Evolutionary conservation across 257 asterid genomes (phyloP).

Genomic region (Leptodermis oblonga): DNA sequence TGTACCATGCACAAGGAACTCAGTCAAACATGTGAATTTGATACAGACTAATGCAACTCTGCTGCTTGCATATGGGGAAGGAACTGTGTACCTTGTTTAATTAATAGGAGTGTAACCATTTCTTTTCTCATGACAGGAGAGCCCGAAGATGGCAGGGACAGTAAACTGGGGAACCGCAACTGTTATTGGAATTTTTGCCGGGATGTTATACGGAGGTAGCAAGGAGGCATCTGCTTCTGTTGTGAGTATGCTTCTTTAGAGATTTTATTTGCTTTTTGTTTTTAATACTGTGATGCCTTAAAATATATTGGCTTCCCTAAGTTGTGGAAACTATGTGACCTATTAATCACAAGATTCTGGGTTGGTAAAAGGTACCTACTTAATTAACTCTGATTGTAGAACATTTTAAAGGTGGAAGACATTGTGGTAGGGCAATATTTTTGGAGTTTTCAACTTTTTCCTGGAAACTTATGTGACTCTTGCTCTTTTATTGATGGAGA

Average conservation of each 20-base stretch:
- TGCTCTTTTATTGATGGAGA: neutral
- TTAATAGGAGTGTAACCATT: neutral
- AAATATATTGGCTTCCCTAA: neutral
- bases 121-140: slow-evolving; percentile 29
- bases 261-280: neutral
- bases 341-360: neutral
- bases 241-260: slow-evolving; percentile 46
- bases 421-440: neutral
- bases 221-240: slow-evolving; percentile 97
- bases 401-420: neutral
- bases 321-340: neutral
- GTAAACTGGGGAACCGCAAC: slow-evolving; percentile 93
- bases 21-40: neutral
- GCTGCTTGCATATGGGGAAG: neutral
- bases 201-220: slow-evolving; percentile 95
- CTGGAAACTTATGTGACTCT: neutral
- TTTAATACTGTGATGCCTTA: neutral
- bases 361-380: neutral
- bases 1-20: neutral
- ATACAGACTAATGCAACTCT: neutral
- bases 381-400: neutral
- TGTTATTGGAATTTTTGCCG: slow-evolving; percentile 81
- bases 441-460: neutral
- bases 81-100: neutral
- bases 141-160: slow-evolving; percentile 59